Percentiles rank a stretch among this genome's conserved stretches.
These are phyloP conservation scores for Daldinia loculata DNA, from an alignment of 495 filamentous ascomycete genomes.

Conservation along the genomic window DNA sequence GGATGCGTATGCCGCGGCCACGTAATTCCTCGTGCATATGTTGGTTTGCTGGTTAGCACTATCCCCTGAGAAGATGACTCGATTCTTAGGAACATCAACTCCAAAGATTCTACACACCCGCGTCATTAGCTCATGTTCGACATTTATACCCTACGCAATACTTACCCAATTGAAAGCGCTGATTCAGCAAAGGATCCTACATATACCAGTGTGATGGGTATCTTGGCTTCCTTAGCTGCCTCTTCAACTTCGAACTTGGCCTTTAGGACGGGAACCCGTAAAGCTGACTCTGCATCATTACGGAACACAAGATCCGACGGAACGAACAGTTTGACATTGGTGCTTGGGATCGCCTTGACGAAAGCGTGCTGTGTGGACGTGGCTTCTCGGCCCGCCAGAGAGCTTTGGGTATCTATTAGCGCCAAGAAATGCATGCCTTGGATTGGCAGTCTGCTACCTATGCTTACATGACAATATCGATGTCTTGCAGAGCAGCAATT, in stretches of 20 bases:
- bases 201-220: conserved; percentile 27
- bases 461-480: conserved; percentile 41
- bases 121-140: not conserved
- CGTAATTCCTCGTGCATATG: conserved; percentile 38
- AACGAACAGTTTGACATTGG: conserved; percentile 41
- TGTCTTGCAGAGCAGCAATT: conserved; percentile 26
- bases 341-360: conserved; percentile 38
- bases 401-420: conserved; percentile 16
- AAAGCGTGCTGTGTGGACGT: conserved; percentile 32
- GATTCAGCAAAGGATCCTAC: conserved; percentile 38
- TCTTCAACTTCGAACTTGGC: conserved; percentile 35
- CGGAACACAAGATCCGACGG: conserved; percentile 37
- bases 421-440: not conserved
- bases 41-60: conserved; percentile 34
- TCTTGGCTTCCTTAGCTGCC: conserved; percentile 36
- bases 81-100: conserved; percentile 34
- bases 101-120: conserved; percentile 29
- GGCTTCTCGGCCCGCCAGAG: conserved; percentile 36
- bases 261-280: conserved; percentile 33
- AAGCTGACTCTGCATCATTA: conserved; percentile 19
- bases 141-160: not conserved
- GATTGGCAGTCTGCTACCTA: not conserved
- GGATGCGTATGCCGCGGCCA: conserved; percentile 39
- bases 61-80: conserved; percentile 39
- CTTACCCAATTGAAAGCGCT: conserved; percentile 32